Evolutionary conservation across 1,139 yeast genomes (phyloP), one percentile per base, ranked within the genome.

Genomic region (Chernovozyma sophiae-reginae): DNA sequence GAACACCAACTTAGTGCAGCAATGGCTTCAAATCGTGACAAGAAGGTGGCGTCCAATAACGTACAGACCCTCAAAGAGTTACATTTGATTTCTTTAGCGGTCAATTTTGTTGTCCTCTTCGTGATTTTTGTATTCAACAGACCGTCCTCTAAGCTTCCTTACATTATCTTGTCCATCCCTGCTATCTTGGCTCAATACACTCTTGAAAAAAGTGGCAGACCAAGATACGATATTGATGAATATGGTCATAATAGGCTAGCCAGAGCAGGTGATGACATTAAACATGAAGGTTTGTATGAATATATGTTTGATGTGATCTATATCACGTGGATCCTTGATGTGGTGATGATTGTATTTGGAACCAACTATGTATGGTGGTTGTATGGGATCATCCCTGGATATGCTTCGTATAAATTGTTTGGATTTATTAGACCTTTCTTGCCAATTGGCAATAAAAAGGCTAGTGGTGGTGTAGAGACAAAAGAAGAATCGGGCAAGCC

Each of bases 301-400:
- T 85, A 83, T 62, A 61, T 85, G 61, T 82, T 82, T 52, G 96
- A 86, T 53, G 60, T 85, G 17, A 67, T 86, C 39, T 86, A 86
- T 52, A 58, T 84, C 37, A 85, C 95, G 1, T 72, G 86, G 72
- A 51, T 73, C 13, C 66, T 81, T 44, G 80, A 79, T 46, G 38
- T 81, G 0, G 59, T 83, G 36, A 73, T 79, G 60, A 53, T 78
- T 12, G 16, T 78, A 0, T 56, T 77, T 30, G 86, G 87, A 6
- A 55, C 75, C 22, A 77, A 75, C 55, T 71, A 72, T 48, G 76
- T 79, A 8, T 86, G 87, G 87, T 74, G 72, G 57, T 43, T 81
- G 20, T 74, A 71, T 48, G 39, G 62, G 10, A 56, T 58, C 3
- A 58, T 69, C 32, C 74, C 74, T n/a, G 70, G 64, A 0, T 84